Evolutionary conservation across 768 basidiomycete species (phyloP).

Genomic region (Leccinum obscurum): DNA sequence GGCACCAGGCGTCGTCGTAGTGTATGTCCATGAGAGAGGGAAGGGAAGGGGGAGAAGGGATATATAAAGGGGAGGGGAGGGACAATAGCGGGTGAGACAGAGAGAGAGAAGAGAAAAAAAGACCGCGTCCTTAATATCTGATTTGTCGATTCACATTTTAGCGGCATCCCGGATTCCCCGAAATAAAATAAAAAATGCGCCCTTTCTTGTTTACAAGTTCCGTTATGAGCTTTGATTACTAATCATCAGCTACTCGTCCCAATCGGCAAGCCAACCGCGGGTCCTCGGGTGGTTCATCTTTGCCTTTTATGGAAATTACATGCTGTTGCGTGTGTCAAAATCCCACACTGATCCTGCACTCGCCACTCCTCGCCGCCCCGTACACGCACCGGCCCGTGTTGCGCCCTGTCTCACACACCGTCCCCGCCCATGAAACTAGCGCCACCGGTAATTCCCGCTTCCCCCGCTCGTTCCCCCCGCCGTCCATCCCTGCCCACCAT

Average conservation of each 20-base stretch:
- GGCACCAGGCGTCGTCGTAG: conserved; percentile 79
- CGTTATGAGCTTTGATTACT: conserved; percentile 34
- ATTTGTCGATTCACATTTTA: conserved; percentile 36
- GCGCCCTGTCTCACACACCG: conserved; percentile 7
- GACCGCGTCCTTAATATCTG: conserved; percentile 38
- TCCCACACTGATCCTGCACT: conserved; percentile 27
- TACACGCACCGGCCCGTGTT: conserved; percentile 15
- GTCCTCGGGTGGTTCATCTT: conserved; percentile 28
- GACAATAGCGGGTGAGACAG: conserved; percentile 23
- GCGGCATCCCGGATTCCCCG: conserved; percentile 30
- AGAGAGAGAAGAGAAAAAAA: conserved; percentile 29
- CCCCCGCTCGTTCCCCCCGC: conserved; percentile 18
- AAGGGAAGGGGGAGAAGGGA: conserved; percentile 5
- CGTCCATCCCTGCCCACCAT: conserved; percentile 8
- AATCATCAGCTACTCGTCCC: conserved; percentile 20
- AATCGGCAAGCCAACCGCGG: conserved; percentile 35
- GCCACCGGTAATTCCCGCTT: conserved; percentile 30
- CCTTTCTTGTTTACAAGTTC: conserved; percentile 30
- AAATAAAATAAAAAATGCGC: conserved; percentile 16
- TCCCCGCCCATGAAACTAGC: conserved; percentile 15
- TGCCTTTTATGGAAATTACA: conserved; percentile 16
- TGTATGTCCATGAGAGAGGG: conserved; percentile 31
- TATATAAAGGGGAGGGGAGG: conserved; percentile 13
- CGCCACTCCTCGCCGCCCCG: conserved; percentile 23
- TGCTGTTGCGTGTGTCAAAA: conserved; percentile 28